Conservation (phyloP, 2,329 filamentous ascomycete species). For the Claviceps sp. region DNA sequence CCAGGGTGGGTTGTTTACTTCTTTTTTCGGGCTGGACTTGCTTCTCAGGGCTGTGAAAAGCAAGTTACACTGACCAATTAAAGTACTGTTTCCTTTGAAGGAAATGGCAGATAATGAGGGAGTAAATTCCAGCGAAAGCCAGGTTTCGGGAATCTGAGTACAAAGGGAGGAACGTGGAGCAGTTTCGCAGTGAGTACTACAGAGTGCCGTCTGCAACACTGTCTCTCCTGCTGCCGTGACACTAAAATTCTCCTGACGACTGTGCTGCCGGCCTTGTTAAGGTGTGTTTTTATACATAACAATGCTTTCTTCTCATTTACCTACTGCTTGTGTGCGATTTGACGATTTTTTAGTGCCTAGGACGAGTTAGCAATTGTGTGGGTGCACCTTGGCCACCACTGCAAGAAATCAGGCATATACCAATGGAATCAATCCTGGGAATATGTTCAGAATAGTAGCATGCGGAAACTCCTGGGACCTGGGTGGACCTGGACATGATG, state of each 20-base stretch:
- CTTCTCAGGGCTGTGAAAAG: constrained; percentile 10
- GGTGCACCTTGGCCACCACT: constrained; percentile 3
- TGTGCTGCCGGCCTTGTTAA: neutral
- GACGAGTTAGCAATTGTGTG: constrained; percentile 6
- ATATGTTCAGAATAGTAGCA: neutral
- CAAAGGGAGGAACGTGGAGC: constrained; percentile 10
- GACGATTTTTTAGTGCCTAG: constrained; percentile 2
- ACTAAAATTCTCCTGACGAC: neutral
- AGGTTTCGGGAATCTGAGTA: constrained; percentile 9
- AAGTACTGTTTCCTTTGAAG: constrained; percentile 11
- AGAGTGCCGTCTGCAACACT: constrained; percentile 8
- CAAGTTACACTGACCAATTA: constrained; percentile 10
- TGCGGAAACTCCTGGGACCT: neutral
- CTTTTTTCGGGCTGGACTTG: constrained; percentile 9
- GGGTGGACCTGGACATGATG: neutral
- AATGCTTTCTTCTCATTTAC: neutral
- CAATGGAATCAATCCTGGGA: neutral
- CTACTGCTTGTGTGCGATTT: neutral
- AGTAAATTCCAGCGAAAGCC: constrained; percentile 7
- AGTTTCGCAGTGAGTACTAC: constrained; percentile 7
- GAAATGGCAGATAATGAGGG: constrained; percentile 7
- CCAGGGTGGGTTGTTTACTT: constrained; percentile 11
- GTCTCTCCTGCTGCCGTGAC: constrained; percentile 2
- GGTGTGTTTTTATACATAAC: neutral
- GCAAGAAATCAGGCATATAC: neutral